Conservation (phyloP, 441 rosid species). For the Erodium moschatum region DNA sequence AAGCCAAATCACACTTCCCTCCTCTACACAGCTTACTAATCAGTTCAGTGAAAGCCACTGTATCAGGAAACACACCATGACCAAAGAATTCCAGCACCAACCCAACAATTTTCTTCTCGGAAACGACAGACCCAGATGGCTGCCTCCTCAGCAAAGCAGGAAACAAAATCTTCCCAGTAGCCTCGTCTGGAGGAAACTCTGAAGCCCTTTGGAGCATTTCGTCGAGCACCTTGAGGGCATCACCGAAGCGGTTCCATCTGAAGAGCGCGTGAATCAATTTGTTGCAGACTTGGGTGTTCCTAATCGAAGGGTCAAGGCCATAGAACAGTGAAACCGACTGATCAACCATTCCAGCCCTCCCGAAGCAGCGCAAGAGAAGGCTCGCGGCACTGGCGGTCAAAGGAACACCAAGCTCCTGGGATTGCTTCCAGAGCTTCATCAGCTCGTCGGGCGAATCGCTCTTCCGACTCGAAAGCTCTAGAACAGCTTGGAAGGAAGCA, state of each 20-base stretch:
- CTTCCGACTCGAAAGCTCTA: conserved; percentile 46
- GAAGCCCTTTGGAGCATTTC: conserved; percentile 55
- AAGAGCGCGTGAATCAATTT: conserved; percentile 28
- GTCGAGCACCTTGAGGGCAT: conserved; percentile 67
- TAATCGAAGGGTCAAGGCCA: conserved; percentile 27
- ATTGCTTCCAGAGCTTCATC: conserved; percentile 33
- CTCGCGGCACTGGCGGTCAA: conserved; percentile 35
- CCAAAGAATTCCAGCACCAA: conserved; percentile 37
- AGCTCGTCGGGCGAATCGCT: conserved; percentile 25
- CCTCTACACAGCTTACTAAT: conserved; percentile 38
- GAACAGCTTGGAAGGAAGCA: conserved; percentile 38
- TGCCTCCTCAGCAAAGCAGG: conserved; percentile 21
- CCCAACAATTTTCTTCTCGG: conserved; percentile 31
- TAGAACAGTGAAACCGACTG: conserved; percentile 37
- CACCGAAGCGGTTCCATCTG: conserved; percentile 28
- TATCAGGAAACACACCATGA: conserved; percentile 41
- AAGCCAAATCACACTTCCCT: conserved; percentile 34
- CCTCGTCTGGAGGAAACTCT: conserved; percentile 33
- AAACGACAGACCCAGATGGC: conserved; percentile 18
- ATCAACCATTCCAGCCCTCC: conserved; percentile 38
- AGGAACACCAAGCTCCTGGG: conserved; percentile 43
- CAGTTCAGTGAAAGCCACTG: conserved; percentile 35
- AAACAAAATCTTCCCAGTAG: conserved; percentile 41
- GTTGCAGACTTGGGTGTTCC: conserved; percentile 38
- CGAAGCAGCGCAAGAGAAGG: conserved; percentile 42